Conservation (phyloP, 2,329 filamentous ascomycete species). For the Alternaria sp. region DNA sequence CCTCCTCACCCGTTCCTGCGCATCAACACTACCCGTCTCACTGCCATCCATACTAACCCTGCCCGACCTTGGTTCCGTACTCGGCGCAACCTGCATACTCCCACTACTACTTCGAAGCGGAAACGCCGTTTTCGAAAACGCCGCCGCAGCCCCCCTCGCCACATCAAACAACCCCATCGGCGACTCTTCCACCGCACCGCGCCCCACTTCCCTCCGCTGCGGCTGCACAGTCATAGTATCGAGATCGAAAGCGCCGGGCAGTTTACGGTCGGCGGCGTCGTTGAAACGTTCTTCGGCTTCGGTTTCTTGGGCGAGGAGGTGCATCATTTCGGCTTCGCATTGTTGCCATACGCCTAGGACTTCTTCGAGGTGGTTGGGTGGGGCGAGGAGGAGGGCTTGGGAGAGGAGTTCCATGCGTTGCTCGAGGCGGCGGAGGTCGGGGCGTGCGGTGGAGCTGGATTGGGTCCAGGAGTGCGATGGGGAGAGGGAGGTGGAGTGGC, state of each 20-base stretch:
- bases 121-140: constrained; percentile 56
- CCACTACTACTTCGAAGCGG: constrained; percentile 46
- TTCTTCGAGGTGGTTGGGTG: constrained; percentile 71
- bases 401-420: constrained; percentile 82
- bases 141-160: constrained; percentile 56
- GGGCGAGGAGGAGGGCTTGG: constrained; percentile 76
- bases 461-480: constrained; percentile 47
- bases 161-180: constrained; percentile 62
- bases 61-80: constrained; percentile 10
- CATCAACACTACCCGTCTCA: constrained; percentile 45
- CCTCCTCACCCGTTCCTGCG: constrained; percentile 62
- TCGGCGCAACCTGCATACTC: constrained; percentile 17
- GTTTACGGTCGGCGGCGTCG: constrained; percentile 64
- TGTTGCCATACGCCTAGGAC: constrained; percentile 77
- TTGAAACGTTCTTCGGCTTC: constrained; percentile 75
- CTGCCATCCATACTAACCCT: constrained; percentile 43
- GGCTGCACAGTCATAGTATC: constrained; percentile 45
- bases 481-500: constrained; percentile 61
- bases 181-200: constrained; percentile 54
- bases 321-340: constrained; percentile 78
- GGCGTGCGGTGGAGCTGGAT: constrained; percentile 58
- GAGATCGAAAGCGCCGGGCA: constrained; percentile 56
- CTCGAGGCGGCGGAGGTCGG: constrained; percentile 70
- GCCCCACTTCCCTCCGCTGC: constrained; percentile 48
- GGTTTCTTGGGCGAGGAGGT: constrained; percentile 69